Evolutionary conservation across 2,329 filamentous ascomycete genomes (phyloP).

Genomic region (Pezicula rhizophila): DNA sequence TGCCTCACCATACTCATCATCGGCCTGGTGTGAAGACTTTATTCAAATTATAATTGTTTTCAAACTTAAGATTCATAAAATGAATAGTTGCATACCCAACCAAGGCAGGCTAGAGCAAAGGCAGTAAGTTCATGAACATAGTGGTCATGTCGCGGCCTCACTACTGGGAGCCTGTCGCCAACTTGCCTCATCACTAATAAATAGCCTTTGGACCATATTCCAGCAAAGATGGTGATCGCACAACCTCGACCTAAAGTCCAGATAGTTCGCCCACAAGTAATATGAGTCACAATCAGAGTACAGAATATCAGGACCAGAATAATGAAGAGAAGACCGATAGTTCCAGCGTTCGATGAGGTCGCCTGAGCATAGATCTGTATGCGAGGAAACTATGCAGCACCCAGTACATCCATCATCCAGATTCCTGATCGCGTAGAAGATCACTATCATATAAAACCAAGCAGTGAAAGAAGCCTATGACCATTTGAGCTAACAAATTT

Average conservation of each 20-base stretch:
- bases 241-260: constrained; percentile 56
- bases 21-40: no score
- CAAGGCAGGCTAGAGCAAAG: not conserved
- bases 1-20: no score
- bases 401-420: constrained; percentile 47
- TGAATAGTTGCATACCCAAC: not conserved
- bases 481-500: constrained; percentile 44
- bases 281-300: constrained; percentile 49
- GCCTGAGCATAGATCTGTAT: constrained; percentile 60
- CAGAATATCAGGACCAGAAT: constrained; percentile 46
- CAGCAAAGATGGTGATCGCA: constrained; percentile 33
- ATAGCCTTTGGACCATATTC: constrained; percentile 29
- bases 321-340: constrained; percentile 46
- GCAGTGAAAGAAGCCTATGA: constrained; percentile 45
- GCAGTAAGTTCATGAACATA: not conserved
- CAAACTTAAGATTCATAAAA: not conserved
- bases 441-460: constrained; percentile 44
- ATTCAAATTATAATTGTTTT: not conserved
- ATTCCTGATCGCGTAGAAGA: constrained; percentile 52
- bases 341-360: constrained; percentile 43
- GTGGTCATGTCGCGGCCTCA: no score
- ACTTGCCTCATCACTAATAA: not conserved
- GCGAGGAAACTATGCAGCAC: constrained; percentile 51
- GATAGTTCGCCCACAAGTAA: constrained; percentile 55
- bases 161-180: not conserved